Conservation (phyloP, 2,329 filamentous ascomycete genomes). For the Penicillium brevicompactum region DNA sequence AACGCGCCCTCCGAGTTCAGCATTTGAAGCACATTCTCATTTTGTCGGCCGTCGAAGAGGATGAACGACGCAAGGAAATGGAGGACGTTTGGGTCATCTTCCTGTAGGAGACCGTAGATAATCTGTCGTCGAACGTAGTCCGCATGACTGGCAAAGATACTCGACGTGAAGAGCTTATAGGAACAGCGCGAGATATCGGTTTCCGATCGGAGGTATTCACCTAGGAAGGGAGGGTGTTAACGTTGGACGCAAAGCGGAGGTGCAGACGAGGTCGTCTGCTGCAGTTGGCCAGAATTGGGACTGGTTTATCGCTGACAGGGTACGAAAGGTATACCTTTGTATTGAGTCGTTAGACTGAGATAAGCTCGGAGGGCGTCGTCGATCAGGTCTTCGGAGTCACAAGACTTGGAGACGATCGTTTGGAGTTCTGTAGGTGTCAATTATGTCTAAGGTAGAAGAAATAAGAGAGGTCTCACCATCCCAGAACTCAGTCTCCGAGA, state of each 20-base stretch:
- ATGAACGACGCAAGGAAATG: conserved; percentile 82
- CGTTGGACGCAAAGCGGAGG: conserved; percentile 6
- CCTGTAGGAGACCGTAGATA: conserved; percentile 82
- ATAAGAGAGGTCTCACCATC: conserved; percentile 60
- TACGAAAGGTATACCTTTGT: conserved; percentile 56
- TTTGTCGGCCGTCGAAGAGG: conserved; percentile 78
- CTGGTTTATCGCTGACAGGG: neutral
- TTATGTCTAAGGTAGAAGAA: conserved; percentile 11
- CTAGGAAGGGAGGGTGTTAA: conserved; percentile 40
- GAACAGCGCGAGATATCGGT: conserved; percentile 80
- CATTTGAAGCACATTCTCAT: conserved; percentile 77
- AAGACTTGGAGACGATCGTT: conserved; percentile 62
- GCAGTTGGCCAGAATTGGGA: neutral
- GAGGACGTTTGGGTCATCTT: conserved; percentile 79
- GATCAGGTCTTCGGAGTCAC: conserved; percentile 66
- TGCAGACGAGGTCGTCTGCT: neutral
- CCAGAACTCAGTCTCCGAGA: conserved; percentile 83
- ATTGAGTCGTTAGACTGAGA: conserved; percentile 74
- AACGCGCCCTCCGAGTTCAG: conserved; percentile 90
- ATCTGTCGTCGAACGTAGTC: conserved; percentile 93
- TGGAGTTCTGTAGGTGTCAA: conserved; percentile 59
- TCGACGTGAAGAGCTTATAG: conserved; percentile 74
- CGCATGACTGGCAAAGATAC: conserved; percentile 71
- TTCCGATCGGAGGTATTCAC: conserved; percentile 72
- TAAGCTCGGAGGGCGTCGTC: conserved; percentile 86